Base-by-base conservation (phyloP, 2,329 filamentous ascomycete genomes). In the Fusarium torulosum region DNA sequence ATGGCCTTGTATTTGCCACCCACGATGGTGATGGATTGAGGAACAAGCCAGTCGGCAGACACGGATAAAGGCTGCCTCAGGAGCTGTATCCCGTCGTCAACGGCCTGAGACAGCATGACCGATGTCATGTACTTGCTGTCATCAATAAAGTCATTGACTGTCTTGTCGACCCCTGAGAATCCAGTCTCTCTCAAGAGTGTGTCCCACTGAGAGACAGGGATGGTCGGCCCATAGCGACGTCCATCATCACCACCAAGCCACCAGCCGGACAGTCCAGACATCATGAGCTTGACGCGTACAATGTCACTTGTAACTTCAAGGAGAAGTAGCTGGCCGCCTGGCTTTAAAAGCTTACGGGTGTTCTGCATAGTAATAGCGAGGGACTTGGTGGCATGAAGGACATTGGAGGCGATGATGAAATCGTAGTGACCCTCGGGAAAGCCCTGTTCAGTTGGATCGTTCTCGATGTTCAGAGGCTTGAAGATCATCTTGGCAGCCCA, bases 381-480 rank as follows among this genome's bases (percentile, higher is more conserved):
- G 8, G 35, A 40, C 2, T 41, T 29, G 1, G 76, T 76, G 0
- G 74, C 73, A 77, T 60, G 78, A 0, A 84, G 64, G 1, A 79
- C 76, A 19, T 75, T 71, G 4, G 74, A 73, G 0, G 77, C 79
- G n/a, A 82, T 63, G 15, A 83, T 53, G 6, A 82, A 10, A 43
- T 83, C 80, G 54, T 76, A 81, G 0, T 70, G 59, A 1, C 60
- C 41, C 7, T 19, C 17, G 2, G 47, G 19, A 35, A 77, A 80
- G 0, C 76, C 78, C 37, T 82, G 79, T 1, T 53, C 51, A 6
- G 29, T 23, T 0, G 37, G 23, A 2, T 49, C 42, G 4, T 47
- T 53, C 27, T 62, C 54, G 1, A 59, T 43, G 20, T 62, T 45
- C 6, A 62, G 29, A 27, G 46, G 43, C 31, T 1, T 20, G 27